Conservation (phyloP, 306 rosid genomes). For the Ammopiptanthus mongolicus region DNA sequence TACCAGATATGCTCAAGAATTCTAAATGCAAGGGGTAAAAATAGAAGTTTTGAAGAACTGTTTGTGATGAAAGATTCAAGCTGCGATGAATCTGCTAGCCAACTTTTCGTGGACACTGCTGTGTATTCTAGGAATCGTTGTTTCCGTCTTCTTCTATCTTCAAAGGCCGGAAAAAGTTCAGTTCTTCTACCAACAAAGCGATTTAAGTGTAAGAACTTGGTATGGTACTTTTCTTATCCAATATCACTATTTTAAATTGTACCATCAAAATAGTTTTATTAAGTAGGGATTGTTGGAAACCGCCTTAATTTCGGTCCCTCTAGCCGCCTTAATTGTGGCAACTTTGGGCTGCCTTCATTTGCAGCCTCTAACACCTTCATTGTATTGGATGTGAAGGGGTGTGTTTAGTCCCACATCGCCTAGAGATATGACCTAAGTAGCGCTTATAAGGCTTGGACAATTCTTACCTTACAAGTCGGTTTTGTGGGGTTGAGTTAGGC, state of each 20-base stretch:
- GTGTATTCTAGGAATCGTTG: constrained; percentile 92
- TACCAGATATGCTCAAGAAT: constrained; percentile 86
- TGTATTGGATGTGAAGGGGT: no score
- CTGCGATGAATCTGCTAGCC: constrained; percentile 40
- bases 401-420: no score
- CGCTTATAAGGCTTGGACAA: no score
- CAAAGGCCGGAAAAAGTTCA: constrained; percentile 89
- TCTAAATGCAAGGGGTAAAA: constrained; percentile 33
- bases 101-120: constrained; percentile 87
- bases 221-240: constrained; percentile 31
- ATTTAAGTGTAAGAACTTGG: constrained; percentile 56
- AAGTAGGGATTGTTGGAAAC: not conserved
- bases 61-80: constrained; percentile 68
- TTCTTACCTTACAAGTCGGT: no score
- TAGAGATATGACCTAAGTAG: no score
- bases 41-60: constrained; percentile 44
- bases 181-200: constrained; percentile 74
- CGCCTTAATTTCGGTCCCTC: no score
- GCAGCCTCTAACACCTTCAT: no score
- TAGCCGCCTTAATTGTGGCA: no score
- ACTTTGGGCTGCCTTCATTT: no score
- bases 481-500: no score
- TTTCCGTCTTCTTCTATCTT: constrained; percentile 79
- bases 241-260: constrained; percentile 11
- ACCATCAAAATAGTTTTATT: not conserved